These are phyloP conservation scores for Geotrichum siamense DNA, from an alignment of 1,139 yeast species.

Conservation along the genomic window DNA sequence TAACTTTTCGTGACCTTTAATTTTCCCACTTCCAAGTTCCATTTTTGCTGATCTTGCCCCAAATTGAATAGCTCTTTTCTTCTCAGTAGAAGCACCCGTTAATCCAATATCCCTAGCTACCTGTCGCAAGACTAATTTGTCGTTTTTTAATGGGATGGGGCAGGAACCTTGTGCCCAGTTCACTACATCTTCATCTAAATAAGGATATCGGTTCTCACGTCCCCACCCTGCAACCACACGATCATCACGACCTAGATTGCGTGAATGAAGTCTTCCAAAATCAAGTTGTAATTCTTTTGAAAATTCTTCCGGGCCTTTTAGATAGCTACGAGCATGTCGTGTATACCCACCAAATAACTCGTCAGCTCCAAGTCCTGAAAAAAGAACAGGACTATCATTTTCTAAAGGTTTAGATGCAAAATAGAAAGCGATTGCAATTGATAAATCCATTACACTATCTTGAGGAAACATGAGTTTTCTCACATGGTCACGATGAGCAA, in stretches of 20 bases:
- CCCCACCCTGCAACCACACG: constrained; percentile 82
- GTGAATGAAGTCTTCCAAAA: constrained; percentile 59
- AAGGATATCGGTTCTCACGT: constrained; percentile 85
- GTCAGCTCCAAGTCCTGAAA: constrained; percentile 97
- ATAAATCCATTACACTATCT: constrained; percentile 87
- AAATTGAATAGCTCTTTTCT: constrained; percentile 93
- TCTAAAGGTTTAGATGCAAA: constrained; percentile 60
- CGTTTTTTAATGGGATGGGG: constrained; percentile 36
- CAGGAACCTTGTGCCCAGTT: constrained; percentile 37
- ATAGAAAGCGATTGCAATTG: constrained; percentile 90
- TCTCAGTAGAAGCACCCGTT: constrained; percentile 56
- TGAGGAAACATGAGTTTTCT: constrained; percentile 68
- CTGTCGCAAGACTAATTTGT: constrained; percentile 59
- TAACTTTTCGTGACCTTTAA: constrained; percentile 51
- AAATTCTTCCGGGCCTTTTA: constrained; percentile 35
- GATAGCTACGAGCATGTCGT: constrained; percentile 47
- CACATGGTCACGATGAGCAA: constrained; percentile 47
- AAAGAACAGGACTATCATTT: constrained; percentile 50
- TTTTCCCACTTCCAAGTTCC: constrained; percentile 62
- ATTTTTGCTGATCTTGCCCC: constrained; percentile 94
- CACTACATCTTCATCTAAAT: constrained; percentile 59
- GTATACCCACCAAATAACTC: constrained; percentile 92
- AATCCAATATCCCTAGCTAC: constrained; percentile 49
- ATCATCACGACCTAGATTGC: constrained; percentile 89
- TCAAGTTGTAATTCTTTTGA: constrained; percentile 57